Evolutionary conservation across 306 rosid genomes (phyloP).

Genomic region (Biancaea sappan): DNA sequence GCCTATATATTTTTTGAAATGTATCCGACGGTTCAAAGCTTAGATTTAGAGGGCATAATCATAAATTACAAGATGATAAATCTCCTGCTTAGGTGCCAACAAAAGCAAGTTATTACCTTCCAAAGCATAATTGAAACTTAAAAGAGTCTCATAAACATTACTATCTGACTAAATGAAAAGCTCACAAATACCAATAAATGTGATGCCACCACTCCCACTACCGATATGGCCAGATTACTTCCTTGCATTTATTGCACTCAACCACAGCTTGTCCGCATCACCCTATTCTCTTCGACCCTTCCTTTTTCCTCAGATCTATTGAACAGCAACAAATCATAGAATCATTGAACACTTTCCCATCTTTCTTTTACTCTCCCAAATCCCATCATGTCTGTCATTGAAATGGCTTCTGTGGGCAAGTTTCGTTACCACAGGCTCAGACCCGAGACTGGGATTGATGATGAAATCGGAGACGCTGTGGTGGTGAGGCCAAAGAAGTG

Average conservation of each 20-base stretch:
- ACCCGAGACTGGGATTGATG: conserved; percentile 24
- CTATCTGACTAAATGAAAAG: neutral
- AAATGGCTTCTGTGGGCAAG: conserved; percentile 28
- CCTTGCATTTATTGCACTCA: conserved; percentile 2
- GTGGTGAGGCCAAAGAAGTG: conserved; percentile 44
- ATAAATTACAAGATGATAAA: too few relatives aligned
- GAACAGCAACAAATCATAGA: neutral
- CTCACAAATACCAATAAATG: neutral
- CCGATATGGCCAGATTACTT: neutral
- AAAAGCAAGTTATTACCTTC: neutral
- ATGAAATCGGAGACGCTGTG: conserved; percentile 33
- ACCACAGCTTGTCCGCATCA: neutral
- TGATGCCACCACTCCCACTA: neutral
- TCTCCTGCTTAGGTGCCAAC: too few relatives aligned
- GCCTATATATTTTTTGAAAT: too few relatives aligned
- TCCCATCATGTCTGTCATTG: conserved; percentile 30
- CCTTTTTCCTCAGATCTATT: neutral
- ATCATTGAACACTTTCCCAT: neutral
- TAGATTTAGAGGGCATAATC: too few relatives aligned
- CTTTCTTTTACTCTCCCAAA: neutral
- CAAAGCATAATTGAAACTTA: neutral
- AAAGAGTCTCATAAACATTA: neutral
- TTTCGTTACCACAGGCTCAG: conserved; percentile 47
- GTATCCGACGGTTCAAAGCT: too few relatives aligned
- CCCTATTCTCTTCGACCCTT: neutral